Evolutionary conservation across 345 rosid genomes (phyloP).

Genomic region (Gossypium raimondii): DNA sequence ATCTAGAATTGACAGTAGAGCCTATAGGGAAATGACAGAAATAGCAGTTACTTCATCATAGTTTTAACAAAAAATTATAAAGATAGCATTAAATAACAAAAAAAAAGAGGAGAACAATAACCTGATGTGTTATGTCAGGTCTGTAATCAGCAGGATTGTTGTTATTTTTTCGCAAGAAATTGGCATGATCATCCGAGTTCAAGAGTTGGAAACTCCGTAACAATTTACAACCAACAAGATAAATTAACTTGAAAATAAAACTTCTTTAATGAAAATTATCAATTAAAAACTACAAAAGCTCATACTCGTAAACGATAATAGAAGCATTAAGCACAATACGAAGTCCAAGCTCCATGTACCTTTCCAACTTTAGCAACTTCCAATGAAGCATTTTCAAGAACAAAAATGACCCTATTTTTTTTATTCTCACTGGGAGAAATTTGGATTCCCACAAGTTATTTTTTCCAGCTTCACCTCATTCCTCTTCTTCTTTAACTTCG

Average conservation of each 20-base stretch:
- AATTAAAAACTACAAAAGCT: background rate
- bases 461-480: conserved; percentile 22
- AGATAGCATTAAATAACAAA: background rate
- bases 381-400: conserved; percentile 65
- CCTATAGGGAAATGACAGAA: conserved; percentile 34
- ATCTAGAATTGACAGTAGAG: conserved; percentile 73
- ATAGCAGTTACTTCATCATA: background rate
- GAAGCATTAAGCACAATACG: background rate
- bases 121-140: conserved; percentile 89
- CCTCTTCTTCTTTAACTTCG: conserved; percentile 14
- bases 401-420: conserved; percentile 50
- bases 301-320: background rate
- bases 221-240: conserved; percentile 6
- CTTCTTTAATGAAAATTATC: background rate
- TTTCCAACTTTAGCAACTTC: conserved; percentile 98
- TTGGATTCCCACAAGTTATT: conserved; percentile 38
- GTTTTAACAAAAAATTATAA: background rate
- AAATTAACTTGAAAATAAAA: background rate
- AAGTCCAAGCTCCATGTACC: conserved; percentile 28
- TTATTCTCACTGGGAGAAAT: conserved; percentile 22
- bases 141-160: conserved; percentile 80
- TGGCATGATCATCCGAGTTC: conserved; percentile 83
- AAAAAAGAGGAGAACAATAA: conserved; percentile 15
- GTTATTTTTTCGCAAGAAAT: conserved; percentile 65
- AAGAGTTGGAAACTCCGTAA: conserved; percentile 75